Evolutionary conservation across 306 rosid species (phyloP), one percentile per base, ranked within the genome.

Genomic region (Citrullus amarus): DNA sequence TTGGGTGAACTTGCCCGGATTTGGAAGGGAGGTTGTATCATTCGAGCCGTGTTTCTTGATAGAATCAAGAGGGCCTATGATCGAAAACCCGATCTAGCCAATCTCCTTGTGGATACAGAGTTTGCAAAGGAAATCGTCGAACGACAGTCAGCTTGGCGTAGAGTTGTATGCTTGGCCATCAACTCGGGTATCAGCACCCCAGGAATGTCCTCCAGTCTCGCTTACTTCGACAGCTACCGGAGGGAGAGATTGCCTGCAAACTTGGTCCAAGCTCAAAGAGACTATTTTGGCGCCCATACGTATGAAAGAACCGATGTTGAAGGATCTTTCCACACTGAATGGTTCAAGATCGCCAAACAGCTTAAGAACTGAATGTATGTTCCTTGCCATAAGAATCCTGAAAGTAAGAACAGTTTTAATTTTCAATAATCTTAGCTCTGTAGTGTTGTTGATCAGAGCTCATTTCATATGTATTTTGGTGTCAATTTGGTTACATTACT

Each of bases 21-120:
- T 82, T 89, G 96, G 96, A 91, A 91, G 82, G 96, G 96, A 75
- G 93, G 93, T 53, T 91, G 96, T 73, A 91, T 91, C 48, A 91
- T 89, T 54, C 74, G 93, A 13, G 96, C 96, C 0, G 90, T 91
- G 81, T 91, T 91, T 56, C 83, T 91, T 78, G 96, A 91, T 69
- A 86, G 96, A 82, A 91, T 91, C 81, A 91, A 91, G 88, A 88
- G 88, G 75, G 96, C 96, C 38, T 91, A 91, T 80, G 86, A 91
- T 80, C 87, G 96, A 77, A 89, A 91, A 76, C 85, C 93, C 13
- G 88, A 91, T 57, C 87, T 91, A 82, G 91, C 96, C 0, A 91
- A 89, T 76, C 84, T 91, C 84, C 88, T 91, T 9, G 90, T 89
- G 34, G 96, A 91, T 79, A 90, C 93, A 1, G 96, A 91, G 28